Evolutionary conservation across 2,329 filamentous ascomycete species (phyloP), one percentile per base, ranked within the genome.

Genomic region (Penicillium polonicum): DNA sequence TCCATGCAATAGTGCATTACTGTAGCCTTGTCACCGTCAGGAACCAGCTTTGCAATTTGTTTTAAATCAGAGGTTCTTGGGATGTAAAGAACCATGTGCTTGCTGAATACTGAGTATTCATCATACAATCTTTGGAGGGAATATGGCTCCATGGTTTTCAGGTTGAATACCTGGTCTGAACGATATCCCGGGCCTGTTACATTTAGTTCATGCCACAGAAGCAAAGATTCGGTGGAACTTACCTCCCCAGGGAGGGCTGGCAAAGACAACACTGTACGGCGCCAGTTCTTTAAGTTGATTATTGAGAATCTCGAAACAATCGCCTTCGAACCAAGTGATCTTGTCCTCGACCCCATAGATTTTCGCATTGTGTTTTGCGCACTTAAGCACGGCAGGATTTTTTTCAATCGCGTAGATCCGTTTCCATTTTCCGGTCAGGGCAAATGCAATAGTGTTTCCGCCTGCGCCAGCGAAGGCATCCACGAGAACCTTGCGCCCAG

Each of bases 361-460:
- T 54, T 85, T 81, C 8, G 94, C 92, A 72, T 99, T 99, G 72
- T 95, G 87, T 77, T 96, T 92, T 27, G 92, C 94, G 75, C 95
- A 99, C 45, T 88, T 87, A 7, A 99, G 82, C 0, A 90, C 91
- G 10, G 86, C 83, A 4, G 87, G 80, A 68, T 97, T 88, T 66
- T 88, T 89, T 76, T 99, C 94, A 65, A 99, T 88, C 42, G 90
- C 91, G 71, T 97, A 91, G 62, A 99, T 85, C 62, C 85, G 87
- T 51, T 87, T 84, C 89, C 91, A 99, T 62, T 87, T 85, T 21
- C 83, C 85, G 0, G 88, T 90, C 10, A 87, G 83, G 19, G 94
- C 93, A 67, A 99, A 95, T n/a, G 92, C 91, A 66, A 99, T 97
- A 25, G 89, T 85, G 73, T 99, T 99, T 54, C 92, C 94, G 38